Evolutionary conservation across 768 basidiomycete genomes (phyloP).

Genomic region (Boletus insuetus): DNA sequence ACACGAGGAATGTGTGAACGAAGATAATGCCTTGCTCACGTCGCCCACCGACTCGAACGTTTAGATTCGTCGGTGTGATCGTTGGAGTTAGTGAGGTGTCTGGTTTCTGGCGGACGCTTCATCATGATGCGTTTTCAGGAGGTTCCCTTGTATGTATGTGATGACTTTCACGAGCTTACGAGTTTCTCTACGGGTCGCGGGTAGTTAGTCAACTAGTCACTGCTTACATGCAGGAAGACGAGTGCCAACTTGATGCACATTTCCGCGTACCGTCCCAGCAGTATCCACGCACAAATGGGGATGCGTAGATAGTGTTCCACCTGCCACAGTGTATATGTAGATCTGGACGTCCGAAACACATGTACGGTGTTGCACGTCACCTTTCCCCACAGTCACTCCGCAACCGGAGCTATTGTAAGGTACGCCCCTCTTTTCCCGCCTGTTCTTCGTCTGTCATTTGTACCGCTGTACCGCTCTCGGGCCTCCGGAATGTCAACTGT

Average conservation of each 20-base stretch:
- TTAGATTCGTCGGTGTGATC: conserved; percentile 4
- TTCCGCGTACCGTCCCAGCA: background rate
- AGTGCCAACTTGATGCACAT: too few species aligned
- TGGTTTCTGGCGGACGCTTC: background rate
- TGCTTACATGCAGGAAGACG: too few species aligned
- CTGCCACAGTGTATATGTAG: too few species aligned
- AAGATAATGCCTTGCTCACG: conserved; percentile 14
- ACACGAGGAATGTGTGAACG: background rate
- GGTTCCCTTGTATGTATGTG: conserved; percentile 8
- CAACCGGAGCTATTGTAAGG: too few species aligned
- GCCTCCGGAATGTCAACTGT: too few species aligned
- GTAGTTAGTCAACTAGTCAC: too few species aligned
- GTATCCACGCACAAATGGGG: background rate
- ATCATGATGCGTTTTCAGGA: too few species aligned
- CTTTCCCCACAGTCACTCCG: background rate
- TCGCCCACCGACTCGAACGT: conserved; percentile 2
- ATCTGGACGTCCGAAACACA: background rate
- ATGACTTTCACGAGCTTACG: conserved; percentile 9
- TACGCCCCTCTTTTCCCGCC: too few species aligned
- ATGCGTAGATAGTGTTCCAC: background rate
- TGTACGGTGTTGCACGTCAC: too few species aligned
- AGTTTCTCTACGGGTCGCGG: background rate
- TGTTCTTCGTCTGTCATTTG: too few species aligned
- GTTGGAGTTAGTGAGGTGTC: background rate
- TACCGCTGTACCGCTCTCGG: too few species aligned